Evolutionary conservation across 345 rosid genomes (phyloP).

Genomic region (Aurinia saxatilis): DNA sequence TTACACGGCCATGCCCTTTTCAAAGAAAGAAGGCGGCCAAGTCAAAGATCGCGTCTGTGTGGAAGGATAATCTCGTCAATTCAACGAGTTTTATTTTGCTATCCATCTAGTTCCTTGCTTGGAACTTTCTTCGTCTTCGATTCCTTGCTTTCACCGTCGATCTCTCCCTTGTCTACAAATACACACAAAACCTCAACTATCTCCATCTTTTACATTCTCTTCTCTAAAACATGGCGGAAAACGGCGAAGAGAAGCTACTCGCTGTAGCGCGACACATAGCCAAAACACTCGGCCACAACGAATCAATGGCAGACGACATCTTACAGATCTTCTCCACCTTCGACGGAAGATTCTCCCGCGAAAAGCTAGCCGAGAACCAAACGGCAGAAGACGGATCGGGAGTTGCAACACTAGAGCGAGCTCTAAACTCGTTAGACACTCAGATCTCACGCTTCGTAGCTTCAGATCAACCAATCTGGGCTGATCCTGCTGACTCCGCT

Average conservation of each 20-base stretch:
- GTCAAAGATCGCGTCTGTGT: conserved; percentile 27
- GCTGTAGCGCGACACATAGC: conserved; percentile 96
- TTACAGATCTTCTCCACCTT: conserved; percentile 86
- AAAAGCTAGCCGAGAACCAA: conserved; percentile 44
- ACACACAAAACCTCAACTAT: too few relatives aligned
- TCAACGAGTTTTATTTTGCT: background rate
- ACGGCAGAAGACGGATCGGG: conserved; percentile 36
- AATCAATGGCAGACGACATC: conserved; percentile 78
- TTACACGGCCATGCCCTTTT: conserved; percentile 18
- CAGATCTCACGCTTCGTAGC: conserved; percentile 72
- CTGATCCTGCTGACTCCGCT: conserved; percentile 67
- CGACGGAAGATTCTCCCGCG: conserved; percentile 88
- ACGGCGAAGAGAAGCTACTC: conserved; percentile 86
- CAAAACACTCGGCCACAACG: conserved; percentile 75
- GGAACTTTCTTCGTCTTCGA: conserved; percentile 28
- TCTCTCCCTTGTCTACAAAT: too few relatives aligned
- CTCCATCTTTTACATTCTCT: too few relatives aligned
- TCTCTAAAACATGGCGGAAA: conserved; percentile 36
- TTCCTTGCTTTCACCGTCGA: conserved; percentile 17
- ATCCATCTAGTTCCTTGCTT: conserved; percentile 17
- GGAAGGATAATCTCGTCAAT: conserved; percentile 12
- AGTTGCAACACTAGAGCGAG: conserved; percentile 42
- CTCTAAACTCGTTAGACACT: conserved; percentile 47
- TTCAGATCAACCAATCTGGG: conserved; percentile 69
- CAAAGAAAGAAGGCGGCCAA: conserved; percentile 25